A percentile compares a stretch with the other conserved stretches of the same genome.
Evolutionary conservation across 2,329 filamentous ascomycete genomes (phyloP).

Genomic region (Plenodomus lindquistii): DNA sequence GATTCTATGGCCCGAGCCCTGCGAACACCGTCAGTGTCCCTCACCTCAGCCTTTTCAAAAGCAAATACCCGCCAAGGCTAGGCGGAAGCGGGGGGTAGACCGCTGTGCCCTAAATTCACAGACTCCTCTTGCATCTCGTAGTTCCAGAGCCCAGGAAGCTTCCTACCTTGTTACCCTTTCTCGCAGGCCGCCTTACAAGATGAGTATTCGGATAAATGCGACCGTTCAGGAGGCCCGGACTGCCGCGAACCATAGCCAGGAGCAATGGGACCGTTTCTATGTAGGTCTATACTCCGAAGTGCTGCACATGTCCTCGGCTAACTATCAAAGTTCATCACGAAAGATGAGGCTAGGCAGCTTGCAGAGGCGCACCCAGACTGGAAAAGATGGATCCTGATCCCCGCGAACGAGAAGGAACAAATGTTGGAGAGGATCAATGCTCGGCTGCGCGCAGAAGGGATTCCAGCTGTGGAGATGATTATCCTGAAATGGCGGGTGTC

Average conservation of each 20-base stretch:
- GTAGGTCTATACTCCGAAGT: constrained; percentile 27
- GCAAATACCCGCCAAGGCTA: constrained; percentile 43
- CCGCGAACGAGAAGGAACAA: constrained; percentile 42
- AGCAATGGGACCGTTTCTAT: constrained; percentile 46
- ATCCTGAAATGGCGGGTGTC: constrained; percentile 45
- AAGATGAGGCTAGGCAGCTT: constrained; percentile 42
- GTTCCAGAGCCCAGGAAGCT: constrained; percentile 33
- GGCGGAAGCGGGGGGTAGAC: constrained; percentile 42
- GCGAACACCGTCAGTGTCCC: constrained; percentile 42
- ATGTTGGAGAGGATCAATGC: constrained; percentile 42
- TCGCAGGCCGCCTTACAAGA: constrained; percentile 25
- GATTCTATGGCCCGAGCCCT: constrained; percentile 44
- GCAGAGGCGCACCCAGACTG: constrained; percentile 42
- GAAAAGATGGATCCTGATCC: constrained; percentile 44
- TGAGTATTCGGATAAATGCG: constrained; percentile 46
- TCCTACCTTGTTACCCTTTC: constrained; percentile 26
- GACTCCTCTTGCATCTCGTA: constrained; percentile 38
- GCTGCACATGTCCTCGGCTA: constrained; percentile 22
- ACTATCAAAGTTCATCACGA: constrained; percentile 41
- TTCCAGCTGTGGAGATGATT: constrained; percentile 43
- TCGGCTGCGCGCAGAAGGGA: constrained; percentile 40
- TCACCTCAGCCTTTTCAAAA: constrained; percentile 45
- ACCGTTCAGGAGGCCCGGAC: constrained; percentile 42
- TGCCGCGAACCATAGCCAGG: constrained; percentile 41
- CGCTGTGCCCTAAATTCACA: constrained; percentile 44